Evolutionary conservation across 2,329 filamentous ascomycete species (phyloP), one percentile per base, ranked within the genome.

Genomic region (Pezicula rhizophila): DNA sequence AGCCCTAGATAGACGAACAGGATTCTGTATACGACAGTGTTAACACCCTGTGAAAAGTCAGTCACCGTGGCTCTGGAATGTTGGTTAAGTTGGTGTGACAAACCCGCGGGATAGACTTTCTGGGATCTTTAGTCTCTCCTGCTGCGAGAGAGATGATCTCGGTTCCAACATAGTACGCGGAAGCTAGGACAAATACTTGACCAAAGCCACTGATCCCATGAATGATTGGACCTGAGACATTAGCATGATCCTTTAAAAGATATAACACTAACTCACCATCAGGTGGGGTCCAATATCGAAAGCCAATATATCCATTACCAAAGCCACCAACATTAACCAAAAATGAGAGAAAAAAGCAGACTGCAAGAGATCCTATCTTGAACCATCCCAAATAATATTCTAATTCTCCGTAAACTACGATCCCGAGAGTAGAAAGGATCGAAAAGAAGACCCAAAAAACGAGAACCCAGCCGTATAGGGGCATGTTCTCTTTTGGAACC

Each of bases 1-100:
- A 67, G 64, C 35, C 72, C 70, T 55, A 76, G 67, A 56, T 76
- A 77, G 50, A 77, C 68, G 45, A 61, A 52, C 8, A 62, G 45
- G 14, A 63, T 61, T 3, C 61, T 54, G 33, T 55, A 63, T 25
- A 63, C 54, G 2, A 57, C 54, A 14, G 53, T 54, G 15, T 55
- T 57, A 2, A 59, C 52, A 5, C 58, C 58, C 23, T 57, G 14
- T 14, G 8, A n/a, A 20, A 39, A 26, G 39, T 39, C 37, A 23
- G 20, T 23, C 3, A 20, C n/a, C 12, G 2, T 11, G 7, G 4
- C 2, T 31, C 7, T 28, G 18, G 18, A 18, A 25, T n/a, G 8
- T 34, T 45, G 14, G 26, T 8, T 11, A 4, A n/a, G 14, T 14
- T 4, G 25, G 40, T 12, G n/a, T 6, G 1, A 31, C 41, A n/a